Percentiles rank a stretch among this genome's conserved stretches.
These are phyloP conservation scores for Skeletonema tropicum DNA, from an alignment of 108 stramenopile genomes.

Conservation along the genomic window DNA sequence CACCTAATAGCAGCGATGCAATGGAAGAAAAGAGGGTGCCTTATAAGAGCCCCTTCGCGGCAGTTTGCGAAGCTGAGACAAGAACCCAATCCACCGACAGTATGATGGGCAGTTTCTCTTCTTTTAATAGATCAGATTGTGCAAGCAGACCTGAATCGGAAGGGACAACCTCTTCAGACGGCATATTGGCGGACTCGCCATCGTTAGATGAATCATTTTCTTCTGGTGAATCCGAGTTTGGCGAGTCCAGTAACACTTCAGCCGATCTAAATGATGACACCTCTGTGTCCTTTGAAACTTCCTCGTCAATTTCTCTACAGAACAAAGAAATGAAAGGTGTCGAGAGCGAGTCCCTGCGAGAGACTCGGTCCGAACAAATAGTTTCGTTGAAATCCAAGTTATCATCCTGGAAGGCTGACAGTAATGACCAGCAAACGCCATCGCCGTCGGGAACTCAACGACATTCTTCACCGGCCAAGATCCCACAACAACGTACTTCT, in stretches of 20 bases:
- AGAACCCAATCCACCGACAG: neutral
- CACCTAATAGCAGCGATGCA: neutral
- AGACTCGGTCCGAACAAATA: neutral
- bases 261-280: neutral
- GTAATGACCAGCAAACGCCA: neutral
- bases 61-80: neutral
- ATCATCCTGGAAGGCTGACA: neutral
- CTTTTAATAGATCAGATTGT: neutral
- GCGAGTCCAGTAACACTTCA: neutral
- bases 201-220: neutral
- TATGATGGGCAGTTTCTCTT: neutral
- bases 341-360: neutral
- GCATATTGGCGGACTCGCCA: neutral
- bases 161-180: neutral
- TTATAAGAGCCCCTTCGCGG: neutral
- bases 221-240: neutral
- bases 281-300: neutral
- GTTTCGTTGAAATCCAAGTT: neutral
- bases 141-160: neutral
- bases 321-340: neutral
- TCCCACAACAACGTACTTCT: neutral
- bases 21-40: neutral
- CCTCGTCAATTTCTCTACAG: neutral
- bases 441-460: neutral
- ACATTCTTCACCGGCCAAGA: neutral